Evolutionary conservation across 164 flowering plant species (phyloP).

Genomic region (Magnolia sinica): DNA sequence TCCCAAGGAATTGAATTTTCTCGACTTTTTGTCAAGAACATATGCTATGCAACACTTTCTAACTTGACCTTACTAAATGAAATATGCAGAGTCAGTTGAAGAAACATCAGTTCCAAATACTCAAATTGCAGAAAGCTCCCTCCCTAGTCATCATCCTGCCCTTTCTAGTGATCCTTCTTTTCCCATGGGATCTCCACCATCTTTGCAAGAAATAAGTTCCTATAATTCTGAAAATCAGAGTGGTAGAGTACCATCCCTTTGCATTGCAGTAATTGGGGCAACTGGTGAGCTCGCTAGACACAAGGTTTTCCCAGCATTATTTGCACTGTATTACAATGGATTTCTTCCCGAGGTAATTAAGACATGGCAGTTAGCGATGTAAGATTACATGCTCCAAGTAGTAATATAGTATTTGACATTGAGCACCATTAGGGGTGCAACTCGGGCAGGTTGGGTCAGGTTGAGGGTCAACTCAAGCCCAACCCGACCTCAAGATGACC

Average conservation of each 20-base stretch:
- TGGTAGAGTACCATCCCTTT: conserved; percentile 34
- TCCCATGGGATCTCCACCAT: conserved; percentile 17
- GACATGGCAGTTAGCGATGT: too few species aligned
- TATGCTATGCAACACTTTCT: not conserved
- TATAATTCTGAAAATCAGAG: conserved; percentile 9
- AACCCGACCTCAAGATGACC: too few species aligned
- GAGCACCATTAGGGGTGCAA: too few species aligned
- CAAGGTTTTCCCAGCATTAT: conserved; percentile 75
- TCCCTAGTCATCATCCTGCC: conserved; percentile 6
- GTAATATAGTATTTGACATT: too few species aligned
- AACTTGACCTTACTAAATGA: not conserved
- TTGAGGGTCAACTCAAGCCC: too few species aligned
- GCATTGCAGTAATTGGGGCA: conserved; percentile 72
- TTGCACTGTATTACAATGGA: conserved; percentile 68
- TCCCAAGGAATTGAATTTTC: too few species aligned
- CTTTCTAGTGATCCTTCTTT: conserved; percentile 12
- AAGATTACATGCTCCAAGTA: too few species aligned
- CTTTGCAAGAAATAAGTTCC: conserved; percentile 18
- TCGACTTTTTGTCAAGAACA: not conserved
- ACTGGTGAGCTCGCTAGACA: conserved; percentile 65
- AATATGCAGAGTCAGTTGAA: conserved; percentile 15
- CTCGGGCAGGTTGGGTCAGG: too few species aligned
- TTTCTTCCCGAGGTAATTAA: conserved; percentile 60
- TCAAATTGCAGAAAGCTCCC: conserved; percentile 14
- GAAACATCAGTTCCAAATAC: conserved; percentile 8